Percentiles rank a stretch among this genome's conserved stretches.
Evolutionary conservation across 2,329 filamentous ascomycete species (phyloP).

Genomic region (Pyrenophora graminea): DNA sequence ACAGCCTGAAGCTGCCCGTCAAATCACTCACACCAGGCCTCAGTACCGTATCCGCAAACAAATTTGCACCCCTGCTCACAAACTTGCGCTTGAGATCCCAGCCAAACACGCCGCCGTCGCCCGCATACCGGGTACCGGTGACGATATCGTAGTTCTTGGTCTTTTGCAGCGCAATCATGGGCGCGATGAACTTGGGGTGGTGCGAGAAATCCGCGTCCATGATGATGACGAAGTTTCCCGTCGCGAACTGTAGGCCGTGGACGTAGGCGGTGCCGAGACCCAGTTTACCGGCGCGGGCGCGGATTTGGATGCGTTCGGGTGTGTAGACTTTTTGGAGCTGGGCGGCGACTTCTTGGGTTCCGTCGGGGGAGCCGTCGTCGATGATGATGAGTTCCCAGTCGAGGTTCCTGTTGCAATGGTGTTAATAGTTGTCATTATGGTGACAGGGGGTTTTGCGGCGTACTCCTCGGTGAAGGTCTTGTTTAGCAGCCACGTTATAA

Average conservation of each 20-base stretch:
- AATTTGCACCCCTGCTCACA: slow-evolving; percentile 83
- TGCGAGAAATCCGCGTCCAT: slow-evolving; percentile 99
- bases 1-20: slow-evolving; percentile 91
- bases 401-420: slow-evolving; percentile 66
- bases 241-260: slow-evolving; percentile 86
- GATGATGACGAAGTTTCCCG: slow-evolving; percentile 96
- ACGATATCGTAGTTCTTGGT: slow-evolving; percentile 89
- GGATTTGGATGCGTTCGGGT: slow-evolving; percentile 75
- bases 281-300: slow-evolving; percentile 89
- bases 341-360: slow-evolving; percentile 85
- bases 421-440: slow-evolving; percentile 1
- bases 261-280: slow-evolving; percentile 97
- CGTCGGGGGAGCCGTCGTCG: slow-evolving; percentile 96
- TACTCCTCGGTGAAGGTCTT: slow-evolving; percentile 89
- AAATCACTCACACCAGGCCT: slow-evolving; percentile 93
- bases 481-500: slow-evolving; percentile 92
- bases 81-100: slow-evolving; percentile 87
- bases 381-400: slow-evolving; percentile 98
- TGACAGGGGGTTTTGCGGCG: slow-evolving; percentile 33
- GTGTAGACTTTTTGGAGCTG: slow-evolving; percentile 88
- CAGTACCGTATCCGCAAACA: slow-evolving; percentile 93
- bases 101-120: slow-evolving; percentile 82
- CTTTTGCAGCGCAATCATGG: slow-evolving; percentile 85
- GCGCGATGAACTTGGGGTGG: slow-evolving; percentile 97
- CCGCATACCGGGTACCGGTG: slow-evolving; percentile 92